Evolutionary conservation across 352 stramenopile species (phyloP), one percentile per base, ranked within the genome.

Genomic region (Globisporangium emineosum): DNA sequence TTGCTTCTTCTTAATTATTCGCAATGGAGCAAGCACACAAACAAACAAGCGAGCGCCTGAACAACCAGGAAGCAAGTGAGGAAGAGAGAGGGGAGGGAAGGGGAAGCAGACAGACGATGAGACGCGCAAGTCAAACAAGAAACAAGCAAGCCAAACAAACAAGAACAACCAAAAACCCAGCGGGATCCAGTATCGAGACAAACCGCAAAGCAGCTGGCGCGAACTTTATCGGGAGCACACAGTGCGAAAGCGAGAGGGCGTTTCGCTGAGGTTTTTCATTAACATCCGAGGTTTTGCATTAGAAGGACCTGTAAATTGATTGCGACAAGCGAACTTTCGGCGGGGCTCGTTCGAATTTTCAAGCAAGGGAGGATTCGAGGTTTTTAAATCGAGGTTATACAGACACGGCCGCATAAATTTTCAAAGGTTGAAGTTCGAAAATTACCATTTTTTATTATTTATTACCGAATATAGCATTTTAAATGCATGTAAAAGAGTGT

Each of bases 41-140:
- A 21, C 40, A 62, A 62, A 30, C 56, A 29, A 52, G 12, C 21
- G 21, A 21, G 17, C 37, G 49, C 17, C 40, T 47, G 17, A 47
- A 30, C n/a, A 61, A 25, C 23, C 49, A 25, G 12, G 10, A 33
- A 60, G 42, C n/a, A 33, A 49, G 55, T 37, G 40, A 54, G 23
- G 21, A 55, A 55, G 56, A 37, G 43, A 62, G 23, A 32, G 42
- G 56, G 56, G 50, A 56, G 55, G 37, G 37, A 52, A 40, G 40
- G 40, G 17, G 25, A 40, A 27, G 5, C 37, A 43, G 50, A 42
- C 23, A 35, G 21, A 35, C 50, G 49, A 29, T 51, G 40, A 47
- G 40, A 47, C 40, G 35, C 23, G 29, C 13, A 37, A 37, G 50
- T 17, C 45, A 29, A 52, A 29, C 45, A 25, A 52, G 10, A 15